Conservation (phyloP, 140 eudicot species). For the Ambrosia hybrid region DNA sequence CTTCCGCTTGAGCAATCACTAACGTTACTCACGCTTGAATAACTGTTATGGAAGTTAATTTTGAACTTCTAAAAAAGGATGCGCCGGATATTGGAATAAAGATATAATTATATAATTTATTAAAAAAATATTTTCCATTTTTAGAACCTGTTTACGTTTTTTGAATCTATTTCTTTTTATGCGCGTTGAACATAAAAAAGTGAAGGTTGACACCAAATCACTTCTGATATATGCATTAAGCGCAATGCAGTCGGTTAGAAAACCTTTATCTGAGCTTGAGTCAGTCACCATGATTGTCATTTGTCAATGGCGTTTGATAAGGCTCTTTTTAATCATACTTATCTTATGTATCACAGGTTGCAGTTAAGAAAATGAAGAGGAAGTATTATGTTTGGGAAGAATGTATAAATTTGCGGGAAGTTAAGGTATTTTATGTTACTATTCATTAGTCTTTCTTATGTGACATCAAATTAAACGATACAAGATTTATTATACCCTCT, state of each 20-base stretch:
- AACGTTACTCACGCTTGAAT: neutral
- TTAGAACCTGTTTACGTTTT: neutral
- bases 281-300: no score
- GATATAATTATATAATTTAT: neutral
- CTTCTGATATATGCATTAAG: no score
- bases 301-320: no score
- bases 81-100: neutral
- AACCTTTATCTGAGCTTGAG: no score
- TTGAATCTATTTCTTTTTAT: neutral
- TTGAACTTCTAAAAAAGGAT: neutral
- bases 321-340: neutral
- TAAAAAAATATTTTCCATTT: neutral
- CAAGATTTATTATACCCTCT: neutral
- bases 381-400: conserved; percentile 91
- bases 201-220: no score
- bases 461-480: neutral
- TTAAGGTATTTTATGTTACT: conserved; percentile 57
- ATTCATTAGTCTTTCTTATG: conserved; percentile 4
- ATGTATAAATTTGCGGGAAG: conserved; percentile 85
- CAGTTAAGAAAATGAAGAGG: conserved; percentile 94
- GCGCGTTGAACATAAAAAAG: conserved; percentile 7
- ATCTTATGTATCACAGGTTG: conserved; percentile 60
- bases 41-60: conserved; percentile 5
- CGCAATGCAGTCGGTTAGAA: no score
- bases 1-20: conserved; percentile 17